Base-by-base conservation (phyloP, 805 yeast genomes). In the Cyberlindnera xishuangbannaensis region DNA sequence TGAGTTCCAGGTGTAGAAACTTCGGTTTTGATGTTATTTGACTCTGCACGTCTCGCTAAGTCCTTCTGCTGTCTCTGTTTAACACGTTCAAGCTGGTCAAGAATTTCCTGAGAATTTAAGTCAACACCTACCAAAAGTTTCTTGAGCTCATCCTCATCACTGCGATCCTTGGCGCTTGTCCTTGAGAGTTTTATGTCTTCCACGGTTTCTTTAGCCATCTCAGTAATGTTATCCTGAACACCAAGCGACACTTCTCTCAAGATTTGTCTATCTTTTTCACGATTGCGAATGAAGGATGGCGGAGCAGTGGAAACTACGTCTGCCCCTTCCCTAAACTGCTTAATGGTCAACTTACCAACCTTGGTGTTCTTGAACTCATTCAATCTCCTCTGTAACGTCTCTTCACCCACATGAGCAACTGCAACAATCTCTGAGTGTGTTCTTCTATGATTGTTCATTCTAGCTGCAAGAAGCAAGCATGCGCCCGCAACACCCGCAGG, bases 401-500 rank as follows among this genome's bases (percentile, higher is more conserved):
- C 92, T 49, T 86, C 95, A 6, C 95, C 96, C 17, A 92, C 88
- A 55, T 86, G 95, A 2, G 97, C 90, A 7, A 92, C 92, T 0
- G 94, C 90, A 13, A 90, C 97, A 34, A 92, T 81, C 55, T 94
- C 97, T 1, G 88, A 73, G 56, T 90, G 95, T 3, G 95, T 80
- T 51, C 97, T 70, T 52, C 96, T 71, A 55, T 83, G 79, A 53
- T 88, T 88, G 60, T 92, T 92, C 97, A 92, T 94, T 59, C 98
- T 72, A 2, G 97, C 92, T 0, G 99, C 98, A 31, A 92, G 62
- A 28, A 94, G 56, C 2, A 92, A 67, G 59, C 97, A 87, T 0
- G 98, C 98, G 15, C 97, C 99, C 0, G 98, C 98, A 34, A 92
- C 76, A 50, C 99, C 98, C 0, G 98, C 97, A 0, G 99, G 98